Base-by-base conservation (phyloP, 352 stramenopile species). In the Pythium chondricola region DNA sequence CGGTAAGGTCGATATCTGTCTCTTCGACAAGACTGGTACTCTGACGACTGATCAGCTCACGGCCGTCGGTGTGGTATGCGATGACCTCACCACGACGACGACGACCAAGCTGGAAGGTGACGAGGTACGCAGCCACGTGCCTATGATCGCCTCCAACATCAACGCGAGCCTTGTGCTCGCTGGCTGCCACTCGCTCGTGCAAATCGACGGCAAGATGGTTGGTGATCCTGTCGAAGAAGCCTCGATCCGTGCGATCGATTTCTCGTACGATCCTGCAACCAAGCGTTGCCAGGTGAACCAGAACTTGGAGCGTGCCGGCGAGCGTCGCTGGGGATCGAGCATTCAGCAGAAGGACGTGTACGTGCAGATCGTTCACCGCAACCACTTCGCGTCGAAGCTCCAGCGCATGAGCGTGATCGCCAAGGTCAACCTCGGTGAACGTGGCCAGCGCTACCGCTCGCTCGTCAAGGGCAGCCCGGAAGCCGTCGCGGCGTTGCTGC, bases 11-110 rank as follows among this genome's bases (percentile, higher is more conserved):
- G 80, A 98, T 61, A 87, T 97, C 56, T 98, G 95, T 53, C 83
- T 96, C 26, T 99, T 99, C 58, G 97, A 99, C 67, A 99, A 99
- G 71, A 99, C 96, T 0, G 97, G 97, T 22, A 99, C 97, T 6
- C 66, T 99, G 29, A 99, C 97, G 0, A 98, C 84, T 20, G 97
- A 99, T 65, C 84, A 98, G 57, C 85, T 99, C 47, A 93, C 84
- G 25, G 74, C 97, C 1, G 77, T 91, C 44, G 97, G 96, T 42
- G 90, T 99, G 3, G 84, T 95, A 1, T 91, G 83, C 35, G 68
- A 92, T 48, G 80, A 92, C 52, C 71, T 73, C 2, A 84, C 56
- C 0, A 51, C 48, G 6, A 59, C 38, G 13, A 56, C 58, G 36
- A 16, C 42, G 14, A 58, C 56, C 10, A 72, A 63, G 31, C 37